Conservation (phyloP, 495 filamentous ascomycete genomes). For the Hypoxylon subgilvum region DNA sequence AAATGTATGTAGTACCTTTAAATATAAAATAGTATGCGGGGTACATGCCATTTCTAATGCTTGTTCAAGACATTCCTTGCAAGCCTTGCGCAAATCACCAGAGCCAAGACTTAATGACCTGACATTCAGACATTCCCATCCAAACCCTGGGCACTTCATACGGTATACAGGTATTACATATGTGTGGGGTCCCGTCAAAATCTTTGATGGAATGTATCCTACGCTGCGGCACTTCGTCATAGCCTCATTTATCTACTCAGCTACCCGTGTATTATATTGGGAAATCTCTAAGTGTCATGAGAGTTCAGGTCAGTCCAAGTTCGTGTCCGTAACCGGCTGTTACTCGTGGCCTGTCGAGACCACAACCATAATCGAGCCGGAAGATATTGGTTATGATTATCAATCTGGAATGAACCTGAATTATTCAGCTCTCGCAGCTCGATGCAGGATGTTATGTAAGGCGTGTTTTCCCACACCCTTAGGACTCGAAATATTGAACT, state of each 20-base stretch:
- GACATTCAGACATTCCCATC: conserved; percentile 7
- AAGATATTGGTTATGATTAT: neutral
- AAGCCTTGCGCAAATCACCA: too few relatives aligned
- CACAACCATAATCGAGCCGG: neutral
- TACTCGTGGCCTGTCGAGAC: neutral
- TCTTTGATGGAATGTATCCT: neutral
- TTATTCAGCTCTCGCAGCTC: neutral
- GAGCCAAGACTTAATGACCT: conserved; percentile 4
- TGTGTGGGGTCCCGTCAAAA: conserved; percentile 5
- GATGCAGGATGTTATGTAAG: neutral
- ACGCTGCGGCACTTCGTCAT: neutral
- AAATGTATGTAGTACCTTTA: too few relatives aligned
- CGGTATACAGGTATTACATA: conserved; percentile 1
- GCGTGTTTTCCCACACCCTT: neutral
- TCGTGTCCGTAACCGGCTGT: neutral
- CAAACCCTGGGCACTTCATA: neutral
- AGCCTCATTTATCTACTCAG: conserved; percentile 19
- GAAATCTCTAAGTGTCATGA: conserved; percentile 3
- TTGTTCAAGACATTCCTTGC: too few relatives aligned
- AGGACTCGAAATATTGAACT: neutral
- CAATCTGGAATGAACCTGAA: neutral
- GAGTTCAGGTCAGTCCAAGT: conserved; percentile 3
- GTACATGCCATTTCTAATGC: too few relatives aligned
- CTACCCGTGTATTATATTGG: conserved; percentile 25
- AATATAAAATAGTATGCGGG: too few relatives aligned